Percentiles rank a stretch among this genome's conserved stretches.
Conservation (phyloP, 352 stramenopile genomes). For the Globisporangium uncinulatum region DNA sequence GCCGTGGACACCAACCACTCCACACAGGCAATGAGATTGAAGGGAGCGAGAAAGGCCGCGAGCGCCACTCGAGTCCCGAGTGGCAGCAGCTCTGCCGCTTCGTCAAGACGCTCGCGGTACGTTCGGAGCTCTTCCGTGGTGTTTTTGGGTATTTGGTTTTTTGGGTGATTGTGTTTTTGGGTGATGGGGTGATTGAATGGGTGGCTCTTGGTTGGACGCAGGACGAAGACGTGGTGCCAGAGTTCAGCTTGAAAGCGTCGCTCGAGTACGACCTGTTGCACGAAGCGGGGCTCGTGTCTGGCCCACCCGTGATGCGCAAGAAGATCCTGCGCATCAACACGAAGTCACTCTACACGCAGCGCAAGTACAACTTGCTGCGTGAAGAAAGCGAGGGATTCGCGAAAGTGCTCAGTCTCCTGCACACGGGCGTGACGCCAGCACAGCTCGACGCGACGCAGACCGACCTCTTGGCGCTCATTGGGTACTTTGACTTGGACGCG, state of each 20-base stretch:
- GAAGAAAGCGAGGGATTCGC: slow-evolving; percentile 96
- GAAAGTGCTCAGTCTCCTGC: slow-evolving; percentile 87
- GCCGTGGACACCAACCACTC: too few species aligned
- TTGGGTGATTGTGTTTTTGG: not conserved
- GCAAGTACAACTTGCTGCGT: slow-evolving; percentile 96
- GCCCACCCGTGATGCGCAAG: slow-evolving; percentile 50
- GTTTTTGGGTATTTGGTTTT: not conserved
- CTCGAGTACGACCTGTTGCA: slow-evolving; percentile 79
- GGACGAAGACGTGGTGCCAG: slow-evolving; percentile 65
- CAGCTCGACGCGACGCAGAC: slow-evolving; percentile 65
- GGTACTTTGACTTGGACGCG: slow-evolving; percentile 95
- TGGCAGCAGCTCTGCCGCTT: slow-evolving; percentile 66
- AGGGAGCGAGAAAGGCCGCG: slow-evolving; percentile 52
- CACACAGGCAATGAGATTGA: slow-evolving; percentile 63
- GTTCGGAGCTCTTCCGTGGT: slow-evolving; percentile 5
- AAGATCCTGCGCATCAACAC: slow-evolving; percentile 85
- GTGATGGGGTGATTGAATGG: too few species aligned
- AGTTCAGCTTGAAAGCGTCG: slow-evolving; percentile 46
- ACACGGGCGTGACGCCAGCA: slow-evolving; percentile 57
- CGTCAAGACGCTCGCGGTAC: slow-evolving; percentile 48
- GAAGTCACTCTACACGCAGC: slow-evolving; percentile 91
- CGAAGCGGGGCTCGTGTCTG: slow-evolving; percentile 42
- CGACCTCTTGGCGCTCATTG: slow-evolving; percentile 73
- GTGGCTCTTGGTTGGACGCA: slow-evolving; percentile 2
- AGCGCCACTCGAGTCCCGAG: slow-evolving; percentile 59